phyloP scores from a whole-genome alignment of 106 monocot genomes.

The Posidonia australis region DNA sequence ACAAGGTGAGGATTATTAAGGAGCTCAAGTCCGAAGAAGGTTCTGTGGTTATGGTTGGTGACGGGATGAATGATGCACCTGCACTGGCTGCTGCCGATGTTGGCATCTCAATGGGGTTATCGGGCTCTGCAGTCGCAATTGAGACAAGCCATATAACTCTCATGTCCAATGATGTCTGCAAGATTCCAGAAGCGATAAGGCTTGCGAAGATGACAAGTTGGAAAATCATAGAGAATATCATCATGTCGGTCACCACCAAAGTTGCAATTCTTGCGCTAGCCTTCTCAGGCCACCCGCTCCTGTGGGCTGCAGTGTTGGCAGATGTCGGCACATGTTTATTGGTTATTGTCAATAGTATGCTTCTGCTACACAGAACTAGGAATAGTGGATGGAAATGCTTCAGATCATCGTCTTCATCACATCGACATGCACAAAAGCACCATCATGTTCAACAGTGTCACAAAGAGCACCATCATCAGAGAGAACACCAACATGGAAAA shows the following conservation, averaged over 20 bases:
- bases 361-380: constrained; percentile 17
- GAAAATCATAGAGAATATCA: constrained; percentile 60
- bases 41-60: constrained; percentile 65
- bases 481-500: background rate
- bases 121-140: constrained; percentile 82
- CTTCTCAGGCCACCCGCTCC: constrained; percentile 56
- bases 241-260: constrained; percentile 48
- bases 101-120: constrained; percentile 94
- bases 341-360: constrained; percentile 83
- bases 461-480: background rate
- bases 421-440: constrained; percentile 6
- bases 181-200: constrained; percentile 51
- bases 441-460: background rate
- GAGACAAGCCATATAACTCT: constrained; percentile 86
- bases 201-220: constrained; percentile 47
- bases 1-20: constrained; percentile 53
- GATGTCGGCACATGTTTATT: constrained; percentile 87
- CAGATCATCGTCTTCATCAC: constrained; percentile 10
- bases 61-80: constrained; percentile 95
- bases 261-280: constrained; percentile 55
- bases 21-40: constrained; percentile 48
- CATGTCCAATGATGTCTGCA: constrained; percentile 81
- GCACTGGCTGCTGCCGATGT: constrained; percentile 65
- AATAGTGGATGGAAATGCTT: constrained; percentile 25
- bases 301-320: constrained; percentile 90